phyloP scores from a whole-genome alignment of 306 rosid species.

The Begonia loranthoides region DNA sequence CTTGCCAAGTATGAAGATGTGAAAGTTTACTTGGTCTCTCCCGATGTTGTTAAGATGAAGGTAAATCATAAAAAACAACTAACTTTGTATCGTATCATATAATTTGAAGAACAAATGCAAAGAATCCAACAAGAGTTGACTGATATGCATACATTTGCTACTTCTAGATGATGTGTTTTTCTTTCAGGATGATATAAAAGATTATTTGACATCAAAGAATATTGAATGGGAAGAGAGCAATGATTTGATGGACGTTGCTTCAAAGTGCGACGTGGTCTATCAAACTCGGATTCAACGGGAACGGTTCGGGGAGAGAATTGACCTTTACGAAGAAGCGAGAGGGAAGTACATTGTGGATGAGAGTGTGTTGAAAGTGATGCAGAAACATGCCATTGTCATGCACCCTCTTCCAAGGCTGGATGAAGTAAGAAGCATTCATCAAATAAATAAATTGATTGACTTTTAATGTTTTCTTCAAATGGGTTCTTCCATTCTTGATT shows the following conservation, averaged over 20 bases:
- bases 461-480: background rate
- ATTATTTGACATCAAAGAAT: slow-evolving; percentile 47
- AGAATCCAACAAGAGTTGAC: too few species aligned
- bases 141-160: too few species aligned
- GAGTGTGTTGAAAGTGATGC: slow-evolving; percentile 51
- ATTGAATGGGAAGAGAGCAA: slow-evolving; percentile 78
- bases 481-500: background rate
- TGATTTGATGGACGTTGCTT: slow-evolving; percentile 73
- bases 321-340: slow-evolving; percentile 71
- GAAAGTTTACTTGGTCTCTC: slow-evolving; percentile 64
- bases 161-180: slow-evolving; percentile 1
- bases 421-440: slow-evolving; percentile 26
- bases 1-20: slow-evolving; percentile 67
- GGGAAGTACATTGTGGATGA: slow-evolving; percentile 74
- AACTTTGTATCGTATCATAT: background rate
- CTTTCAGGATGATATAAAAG: slow-evolving; percentile 74
- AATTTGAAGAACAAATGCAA: background rate
- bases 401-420: slow-evolving; percentile 96
- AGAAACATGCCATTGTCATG: slow-evolving; percentile 68
- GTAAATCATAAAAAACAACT: slow-evolving; percentile 15
- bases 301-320: slow-evolving; percentile 64
- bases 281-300: slow-evolving; percentile 88
- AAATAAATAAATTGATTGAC: background rate
- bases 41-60: slow-evolving; percentile 80
- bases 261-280: slow-evolving; percentile 72